Evolutionary conservation across 164 flowering plant genomes (phyloP).

Genomic region (Magnolia kwangsiensis): DNA sequence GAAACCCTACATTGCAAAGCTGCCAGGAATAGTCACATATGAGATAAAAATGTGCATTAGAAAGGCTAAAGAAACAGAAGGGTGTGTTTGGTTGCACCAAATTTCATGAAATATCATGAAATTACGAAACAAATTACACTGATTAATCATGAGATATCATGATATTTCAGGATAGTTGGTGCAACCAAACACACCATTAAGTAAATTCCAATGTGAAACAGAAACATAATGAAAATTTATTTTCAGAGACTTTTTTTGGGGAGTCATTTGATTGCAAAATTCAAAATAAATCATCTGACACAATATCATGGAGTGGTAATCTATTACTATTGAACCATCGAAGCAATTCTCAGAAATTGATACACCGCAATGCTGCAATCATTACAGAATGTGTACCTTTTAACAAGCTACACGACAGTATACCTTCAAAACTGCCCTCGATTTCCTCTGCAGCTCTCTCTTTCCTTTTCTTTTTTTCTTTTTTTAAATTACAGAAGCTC

Average conservation of each 20-base stretch:
- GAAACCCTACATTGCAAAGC: no score
- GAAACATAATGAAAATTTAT: background rate
- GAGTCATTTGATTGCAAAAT: background rate
- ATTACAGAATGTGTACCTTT: conserved; percentile 20
- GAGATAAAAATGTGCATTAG: no score
- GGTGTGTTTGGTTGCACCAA: no score
- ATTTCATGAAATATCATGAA: no score
- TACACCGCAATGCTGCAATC: conserved; percentile 24
- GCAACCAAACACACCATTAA: no score
- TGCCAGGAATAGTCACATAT: no score
- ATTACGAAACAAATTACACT: no score
- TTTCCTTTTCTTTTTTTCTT: conserved; percentile 4
- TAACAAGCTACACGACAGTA: conserved; percentile 54
- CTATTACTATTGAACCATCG: conserved; percentile 22
- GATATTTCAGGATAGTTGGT: no score
- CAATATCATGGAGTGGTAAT: conserved; percentile 12
- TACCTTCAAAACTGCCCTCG: conserved; percentile 76
- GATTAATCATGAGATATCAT: no score
- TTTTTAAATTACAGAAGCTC: conserved; percentile 56
- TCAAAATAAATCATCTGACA: background rate
- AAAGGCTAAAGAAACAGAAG: no score
- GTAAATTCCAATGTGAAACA: background rate
- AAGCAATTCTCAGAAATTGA: conserved; percentile 25
- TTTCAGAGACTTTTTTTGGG: conserved; percentile 7
- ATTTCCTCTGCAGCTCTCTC: conserved; percentile 26